phyloP scores from a whole-genome alignment of 2,329 filamentous ascomycete genomes.

The Blastomyces gilchristii region DNA sequence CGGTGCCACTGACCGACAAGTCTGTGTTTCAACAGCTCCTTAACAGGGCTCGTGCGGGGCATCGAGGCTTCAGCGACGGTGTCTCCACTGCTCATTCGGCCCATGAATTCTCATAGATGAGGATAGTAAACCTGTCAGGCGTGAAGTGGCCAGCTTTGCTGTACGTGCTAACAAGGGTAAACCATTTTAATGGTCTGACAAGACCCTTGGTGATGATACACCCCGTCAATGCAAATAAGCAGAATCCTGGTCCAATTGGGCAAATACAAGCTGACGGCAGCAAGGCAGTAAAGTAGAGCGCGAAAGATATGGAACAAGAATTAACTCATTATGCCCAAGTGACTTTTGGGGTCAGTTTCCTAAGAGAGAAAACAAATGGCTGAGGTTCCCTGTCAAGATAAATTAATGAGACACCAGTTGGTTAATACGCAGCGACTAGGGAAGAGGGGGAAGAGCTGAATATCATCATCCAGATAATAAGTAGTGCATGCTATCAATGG shows the following conservation, averaged over 20 bases:
- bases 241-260: neutral
- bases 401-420: neutral
- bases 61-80: neutral
- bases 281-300: neutral
- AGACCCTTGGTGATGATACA: neutral
- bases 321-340: neutral
- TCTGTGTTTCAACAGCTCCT: neutral
- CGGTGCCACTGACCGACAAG: neutral
- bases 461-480: neutral
- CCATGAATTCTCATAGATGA: neutral
- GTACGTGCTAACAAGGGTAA: neutral
- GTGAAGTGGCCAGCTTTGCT: neutral
- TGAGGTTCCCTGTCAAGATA: neutral
- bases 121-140: neutral
- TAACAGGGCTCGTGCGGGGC: neutral
- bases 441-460: neutral
- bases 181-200: neutral
- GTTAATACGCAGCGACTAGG: neutral
- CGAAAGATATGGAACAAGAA: neutral
- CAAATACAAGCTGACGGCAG: neutral
- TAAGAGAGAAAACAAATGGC: neutral
- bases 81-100: neutral
- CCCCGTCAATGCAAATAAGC: neutral
- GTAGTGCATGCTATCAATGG: neutral
- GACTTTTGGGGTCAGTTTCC: neutral